These are phyloP conservation scores for Zymoseptoria brevis DNA, from an alignment of 2,329 filamentous ascomycete genomes.

Conservation along the genomic window DNA sequence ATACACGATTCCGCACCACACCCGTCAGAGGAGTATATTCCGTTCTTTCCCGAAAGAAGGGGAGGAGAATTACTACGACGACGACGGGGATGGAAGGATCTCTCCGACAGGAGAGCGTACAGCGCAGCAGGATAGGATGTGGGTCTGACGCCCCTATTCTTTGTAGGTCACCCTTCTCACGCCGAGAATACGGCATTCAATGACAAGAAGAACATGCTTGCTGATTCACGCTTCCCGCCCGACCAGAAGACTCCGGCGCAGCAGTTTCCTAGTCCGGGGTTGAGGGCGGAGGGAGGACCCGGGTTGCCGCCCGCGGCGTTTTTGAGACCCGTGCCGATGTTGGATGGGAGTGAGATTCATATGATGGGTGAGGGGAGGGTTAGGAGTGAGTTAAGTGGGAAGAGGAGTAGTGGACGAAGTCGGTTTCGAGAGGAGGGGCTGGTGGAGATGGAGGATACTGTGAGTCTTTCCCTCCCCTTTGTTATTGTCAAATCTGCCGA, in stretches of 20 bases:
- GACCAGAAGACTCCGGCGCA: background rate
- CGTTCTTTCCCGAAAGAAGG: background rate
- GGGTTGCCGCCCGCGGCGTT: conserved; percentile 7
- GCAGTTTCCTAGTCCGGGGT: conserved; percentile 2
- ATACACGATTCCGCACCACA: conserved; percentile 16
- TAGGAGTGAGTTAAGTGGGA: conserved; percentile 1
- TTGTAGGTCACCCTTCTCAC: conserved; percentile 14
- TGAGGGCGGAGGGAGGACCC: conserved; percentile 9
- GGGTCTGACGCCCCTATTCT: conserved; percentile 19
- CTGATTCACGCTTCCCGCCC: background rate
- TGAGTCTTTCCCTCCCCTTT: background rate
- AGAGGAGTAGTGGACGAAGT: conserved; percentile 2
- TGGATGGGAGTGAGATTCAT: conserved; percentile 10
- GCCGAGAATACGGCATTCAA: background rate
- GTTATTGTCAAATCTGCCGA: background rate
- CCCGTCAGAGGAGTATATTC: conserved; percentile 23
- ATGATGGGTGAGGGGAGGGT: background rate
- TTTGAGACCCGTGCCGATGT: conserved; percentile 11
- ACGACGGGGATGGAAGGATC: conserved; percentile 4
- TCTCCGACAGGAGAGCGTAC: background rate
- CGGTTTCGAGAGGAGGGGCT: conserved; percentile 14
- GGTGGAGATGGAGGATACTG: conserved; percentile 15
- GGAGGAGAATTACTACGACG: background rate
- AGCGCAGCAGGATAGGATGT: conserved; percentile 7
- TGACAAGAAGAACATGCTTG: background rate